Evolutionary conservation across 2,329 filamentous ascomycete genomes (phyloP), one percentile per base, ranked within the genome.

Genomic region (Thermothelomyces thermophilus): DNA sequence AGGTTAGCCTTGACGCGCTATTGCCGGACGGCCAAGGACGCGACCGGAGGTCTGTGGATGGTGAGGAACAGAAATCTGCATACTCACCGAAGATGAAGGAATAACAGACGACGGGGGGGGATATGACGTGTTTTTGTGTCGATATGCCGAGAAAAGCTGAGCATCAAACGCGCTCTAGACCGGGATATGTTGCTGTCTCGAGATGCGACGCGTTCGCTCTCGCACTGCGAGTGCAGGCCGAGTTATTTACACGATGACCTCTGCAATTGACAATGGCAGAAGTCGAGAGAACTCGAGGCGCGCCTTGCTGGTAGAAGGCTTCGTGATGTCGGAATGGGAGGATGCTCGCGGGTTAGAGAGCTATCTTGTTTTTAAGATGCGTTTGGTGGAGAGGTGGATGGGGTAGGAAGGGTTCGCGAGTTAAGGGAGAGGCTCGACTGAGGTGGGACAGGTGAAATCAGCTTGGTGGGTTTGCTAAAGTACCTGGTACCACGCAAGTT

Each of bases 311-410:
- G 41, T 43, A 50, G 52, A 51, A 47, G 46, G 43, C 41, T 50
- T 52, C 42, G 56, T 48, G 53, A 39, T 54, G 45, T 50, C 44
- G 52, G 51, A 47, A 36, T 50, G 59, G 40, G 14, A 11, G 14
- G 55, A 55, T 55, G 52, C 55, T 55, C 49, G 52, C 41, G 46
- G 48, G 16, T 13, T 5, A 3, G 45, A 50, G 52, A 50, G 56
- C 48, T 56, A 41, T 56, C 57, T 58, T 59, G 58, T 60, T 60
- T 63, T 59, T 59, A 57, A 58, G 56, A 58, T 45, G 55, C 57
- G 56, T 52, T 9, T 62, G 58, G 59, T 59, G 54, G 54, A 59
- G 54, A 59, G 56, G 56, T 57, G 54, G 57, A 60, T 56, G 56
- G 55, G 50, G 52, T 41, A 49, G 35, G 46, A 49, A 49, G 36